phyloP scores from a whole-genome alignment of 306 rosid genomes.

The Purshia tridentata region DNA sequence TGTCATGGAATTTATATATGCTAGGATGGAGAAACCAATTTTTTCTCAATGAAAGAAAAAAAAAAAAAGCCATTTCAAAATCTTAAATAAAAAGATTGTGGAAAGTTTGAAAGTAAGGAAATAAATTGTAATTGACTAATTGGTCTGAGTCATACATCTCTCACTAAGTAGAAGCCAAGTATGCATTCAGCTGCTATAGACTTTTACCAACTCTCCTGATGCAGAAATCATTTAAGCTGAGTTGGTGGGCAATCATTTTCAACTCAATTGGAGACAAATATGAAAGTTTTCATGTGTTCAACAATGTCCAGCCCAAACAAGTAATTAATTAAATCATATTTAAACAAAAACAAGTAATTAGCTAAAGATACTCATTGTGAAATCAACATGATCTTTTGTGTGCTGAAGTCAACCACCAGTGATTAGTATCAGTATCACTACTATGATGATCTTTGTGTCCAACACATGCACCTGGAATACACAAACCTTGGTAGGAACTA shows the following conservation, averaged over 20 bases:
- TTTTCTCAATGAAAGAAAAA: too few species aligned
- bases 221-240: neutral
- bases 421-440: neutral
- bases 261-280: neutral
- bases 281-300: neutral
- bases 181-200: neutral
- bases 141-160: neutral
- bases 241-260: slow-evolving; percentile 5
- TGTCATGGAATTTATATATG: too few species aligned
- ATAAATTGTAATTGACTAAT: neutral
- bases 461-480: too few species aligned
- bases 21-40: too few species aligned
- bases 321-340: neutral
- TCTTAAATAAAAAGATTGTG: too few species aligned
- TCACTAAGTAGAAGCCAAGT: neutral
- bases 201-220: slow-evolving; percentile 2
- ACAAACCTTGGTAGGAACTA: too few species aligned
- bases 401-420: neutral
- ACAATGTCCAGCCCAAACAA: neutral
- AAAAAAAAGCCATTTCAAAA: too few species aligned
- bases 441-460: neutral
- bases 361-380: neutral
- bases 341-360: neutral
- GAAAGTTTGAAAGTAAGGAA: too few species aligned
- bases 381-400: neutral